Percentiles rank a stretch among this genome's conserved stretches.
phyloP scores from a whole-genome alignment of 106 monocot genomes.

The Dioscorea dumetorum region DNA sequence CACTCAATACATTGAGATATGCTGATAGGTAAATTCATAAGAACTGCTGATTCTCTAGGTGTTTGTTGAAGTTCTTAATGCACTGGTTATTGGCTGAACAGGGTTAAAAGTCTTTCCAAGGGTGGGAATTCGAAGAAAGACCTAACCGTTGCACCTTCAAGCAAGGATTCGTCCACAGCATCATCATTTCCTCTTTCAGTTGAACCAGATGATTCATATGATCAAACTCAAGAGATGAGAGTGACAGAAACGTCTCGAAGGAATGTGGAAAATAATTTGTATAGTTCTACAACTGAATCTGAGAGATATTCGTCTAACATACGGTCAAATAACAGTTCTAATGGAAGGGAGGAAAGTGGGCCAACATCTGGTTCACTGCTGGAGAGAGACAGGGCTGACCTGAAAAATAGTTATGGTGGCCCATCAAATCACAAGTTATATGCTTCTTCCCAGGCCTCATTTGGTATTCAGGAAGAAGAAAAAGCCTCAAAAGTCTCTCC shows the following conservation, averaged over 20 bases:
- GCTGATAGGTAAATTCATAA: slow-evolving; percentile 70
- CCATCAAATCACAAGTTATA: slow-evolving; percentile 19
- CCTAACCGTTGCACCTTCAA: slow-evolving; percentile 24
- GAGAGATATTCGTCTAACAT: slow-evolving; percentile 29
- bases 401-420: slow-evolving; percentile 18
- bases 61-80: not conserved
- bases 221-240: slow-evolving; percentile 42
- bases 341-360: slow-evolving; percentile 46
- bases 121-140: slow-evolving; percentile 84
- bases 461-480: slow-evolving; percentile 50
- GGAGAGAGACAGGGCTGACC: slow-evolving; percentile 27
- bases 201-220: slow-evolving; percentile 25
- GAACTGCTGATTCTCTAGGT: not conserved
- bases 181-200: slow-evolving; percentile 24
- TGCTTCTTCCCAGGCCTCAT: slow-evolving; percentile 26
- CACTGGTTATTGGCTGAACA: slow-evolving; percentile 22
- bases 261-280: slow-evolving; percentile 22
- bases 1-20: slow-evolving; percentile 95
- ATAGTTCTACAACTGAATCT: slow-evolving; percentile 30
- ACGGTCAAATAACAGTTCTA: slow-evolving; percentile 26
- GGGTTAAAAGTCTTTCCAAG: slow-evolving; percentile 77
- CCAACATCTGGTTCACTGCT: slow-evolving; percentile 7
- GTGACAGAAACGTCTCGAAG: slow-evolving; percentile 23
- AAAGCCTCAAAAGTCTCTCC: slow-evolving; percentile 75
- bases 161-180: slow-evolving; percentile 44